Conservation (phyloP, 257 asterid genomes). For the Mitragyna speciosa region DNA sequence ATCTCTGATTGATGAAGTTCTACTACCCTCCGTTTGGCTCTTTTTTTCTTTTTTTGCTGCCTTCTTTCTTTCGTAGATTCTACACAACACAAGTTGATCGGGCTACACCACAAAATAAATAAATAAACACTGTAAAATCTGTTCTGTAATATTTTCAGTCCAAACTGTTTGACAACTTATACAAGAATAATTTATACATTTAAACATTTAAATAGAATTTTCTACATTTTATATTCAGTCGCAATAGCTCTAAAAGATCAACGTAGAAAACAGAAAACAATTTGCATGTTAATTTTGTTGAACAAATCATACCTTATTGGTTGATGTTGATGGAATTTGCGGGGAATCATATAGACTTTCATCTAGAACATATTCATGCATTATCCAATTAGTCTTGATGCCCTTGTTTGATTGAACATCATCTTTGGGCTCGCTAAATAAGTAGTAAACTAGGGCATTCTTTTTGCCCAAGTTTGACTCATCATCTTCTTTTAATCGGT, state of each 20-base stretch:
- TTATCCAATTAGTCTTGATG: constrained; percentile 7
- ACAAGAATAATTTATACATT: no score
- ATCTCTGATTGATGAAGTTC: background rate
- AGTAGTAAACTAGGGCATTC: background rate
- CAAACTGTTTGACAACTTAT: no score
- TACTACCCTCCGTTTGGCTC: background rate
- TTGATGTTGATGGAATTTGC: background rate
- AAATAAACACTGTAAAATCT: background rate
- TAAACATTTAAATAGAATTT: no score
- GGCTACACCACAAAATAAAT: background rate
- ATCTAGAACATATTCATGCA: constrained; percentile 14
- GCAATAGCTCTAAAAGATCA: background rate
- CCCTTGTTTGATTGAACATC: background rate
- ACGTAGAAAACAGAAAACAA: background rate
- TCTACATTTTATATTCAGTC: no score
- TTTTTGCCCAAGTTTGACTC: background rate
- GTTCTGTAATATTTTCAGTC: no score
- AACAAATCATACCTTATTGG: background rate
- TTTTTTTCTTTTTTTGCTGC: background rate
- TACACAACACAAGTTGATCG: background rate
- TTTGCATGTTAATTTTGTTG: background rate
- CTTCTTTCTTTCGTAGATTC: background rate
- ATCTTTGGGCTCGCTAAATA: background rate
- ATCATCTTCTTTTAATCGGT: background rate
- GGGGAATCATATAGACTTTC: background rate